phyloP scores from a whole-genome alignment of 2,329 filamentous ascomycete species.

The Cladosporium sp. region DNA sequence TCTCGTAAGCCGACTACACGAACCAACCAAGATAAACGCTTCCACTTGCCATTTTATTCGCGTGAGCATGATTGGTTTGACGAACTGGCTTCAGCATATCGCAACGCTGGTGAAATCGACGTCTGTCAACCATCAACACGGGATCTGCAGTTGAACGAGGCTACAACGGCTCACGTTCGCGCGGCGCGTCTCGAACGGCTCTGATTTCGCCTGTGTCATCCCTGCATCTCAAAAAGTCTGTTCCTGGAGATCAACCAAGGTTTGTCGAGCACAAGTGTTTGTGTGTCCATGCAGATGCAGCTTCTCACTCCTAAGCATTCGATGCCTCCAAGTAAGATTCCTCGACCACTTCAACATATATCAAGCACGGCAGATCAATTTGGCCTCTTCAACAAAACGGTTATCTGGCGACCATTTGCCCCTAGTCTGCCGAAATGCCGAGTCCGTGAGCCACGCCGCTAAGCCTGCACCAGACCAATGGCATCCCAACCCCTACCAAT shows the following conservation, averaged over 20 bases:
- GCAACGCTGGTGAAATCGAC: not conserved
- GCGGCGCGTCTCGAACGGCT: slow-evolving; percentile 4
- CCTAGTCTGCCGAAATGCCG: slow-evolving; percentile 7
- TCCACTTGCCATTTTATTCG: not conserved
- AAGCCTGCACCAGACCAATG: slow-evolving; percentile 2
- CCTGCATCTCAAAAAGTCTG: slow-evolving; percentile 1
- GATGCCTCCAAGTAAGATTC: not conserved
- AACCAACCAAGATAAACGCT: too few species aligned
- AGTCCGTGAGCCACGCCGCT: slow-evolving; percentile 3
- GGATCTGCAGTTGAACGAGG: not conserved
- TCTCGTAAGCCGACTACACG: too few species aligned
- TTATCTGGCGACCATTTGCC: not conserved
- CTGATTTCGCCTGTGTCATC: not conserved
- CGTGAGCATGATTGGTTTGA: not conserved
- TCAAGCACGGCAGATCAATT: not conserved
- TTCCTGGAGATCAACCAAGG: not conserved
- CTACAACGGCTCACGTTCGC: not conserved
- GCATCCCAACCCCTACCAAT: not conserved
- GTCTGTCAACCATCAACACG: not conserved
- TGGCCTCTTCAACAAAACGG: slow-evolving; percentile 6
- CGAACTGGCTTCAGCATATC: not conserved
- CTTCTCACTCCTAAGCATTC: not conserved
- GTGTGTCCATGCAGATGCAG: not conserved
- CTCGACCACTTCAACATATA: not conserved
- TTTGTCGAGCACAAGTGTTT: not conserved